Evolutionary conservation across 2,329 filamentous ascomycete species (phyloP), one percentile per base, ranked within the genome.

Genomic region (Talaromyces sp.): DNA sequence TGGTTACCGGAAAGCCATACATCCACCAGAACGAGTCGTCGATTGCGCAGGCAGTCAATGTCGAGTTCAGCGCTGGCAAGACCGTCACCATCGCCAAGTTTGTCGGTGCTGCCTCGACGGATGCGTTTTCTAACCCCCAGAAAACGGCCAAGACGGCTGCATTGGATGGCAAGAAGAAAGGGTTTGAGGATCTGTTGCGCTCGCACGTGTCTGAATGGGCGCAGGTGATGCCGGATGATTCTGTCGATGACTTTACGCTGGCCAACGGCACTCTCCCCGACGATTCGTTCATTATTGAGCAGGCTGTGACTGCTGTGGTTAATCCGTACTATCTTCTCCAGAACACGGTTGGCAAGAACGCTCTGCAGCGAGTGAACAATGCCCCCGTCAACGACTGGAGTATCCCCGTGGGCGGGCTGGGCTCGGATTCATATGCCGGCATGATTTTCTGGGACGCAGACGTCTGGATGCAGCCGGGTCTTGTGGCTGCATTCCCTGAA

Each of bases 381-480:
- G 77, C 80, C 1, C 71, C 77, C 2, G 76, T 89, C 5, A 85
- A 87, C 62, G 78, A 83, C 25, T 79, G 88, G 70, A 89, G 87
- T 65, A 84, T 90, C 55, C 78, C 85, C 1, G 88, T 90, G n/a
- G 86, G 87, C 61, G 88, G 88, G 0, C 72, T 90, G 25, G 84
- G 81, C 0, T 88, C 86, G 5, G 86, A 89, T 65, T 87, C 84
- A 8, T 91, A 91, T 66, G 88, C 79, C 25, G 88, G 88, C 0
- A 75, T 81, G 42, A 79, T 87, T n/a, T 87, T 87, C 69, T 88
- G 85, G 85, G 85, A 88, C 72, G 82, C 83, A 15, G 85, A 88
- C 70, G 78, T 87, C 4, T 89, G 86, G 85, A 88, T 88, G 84
- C 83, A 86, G 33, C 88, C 87, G 5, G 87, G 87, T 9, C 72